Percentiles rank a stretch among this genome's conserved stretches.
These are phyloP conservation scores for Pythium rishiriense DNA, from an alignment of 352 stramenopile genomes.

Conservation along the genomic window DNA sequence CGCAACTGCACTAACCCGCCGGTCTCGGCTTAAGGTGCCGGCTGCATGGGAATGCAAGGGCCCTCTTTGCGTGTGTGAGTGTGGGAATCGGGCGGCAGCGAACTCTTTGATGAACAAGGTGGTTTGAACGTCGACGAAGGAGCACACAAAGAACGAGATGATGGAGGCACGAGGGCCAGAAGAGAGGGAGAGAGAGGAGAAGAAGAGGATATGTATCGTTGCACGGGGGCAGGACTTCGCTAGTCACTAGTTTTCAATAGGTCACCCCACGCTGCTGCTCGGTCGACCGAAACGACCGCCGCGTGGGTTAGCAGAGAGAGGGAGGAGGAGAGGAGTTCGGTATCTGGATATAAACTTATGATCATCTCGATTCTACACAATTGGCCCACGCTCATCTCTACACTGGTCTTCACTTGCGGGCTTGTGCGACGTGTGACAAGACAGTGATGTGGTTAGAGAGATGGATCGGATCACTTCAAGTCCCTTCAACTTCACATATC, in stretches of 20 bases:
- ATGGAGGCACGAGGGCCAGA: slow-evolving; percentile 13
- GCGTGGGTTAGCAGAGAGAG: slow-evolving; percentile 28
- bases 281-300: slow-evolving; percentile 17
- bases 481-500: too few relatives aligned
- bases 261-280: slow-evolving; percentile 20
- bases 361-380: slow-evolving; percentile 27
- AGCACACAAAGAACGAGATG: slow-evolving; percentile 19
- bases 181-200: slow-evolving; percentile 31
- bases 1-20: slow-evolving; percentile 64
- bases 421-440: too few relatives aligned
- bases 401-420: too few relatives aligned
- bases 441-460: too few relatives aligned
- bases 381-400: too few relatives aligned
- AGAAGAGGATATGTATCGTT: slow-evolving; percentile 34
- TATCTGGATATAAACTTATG: slow-evolving; percentile 32
- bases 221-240: slow-evolving; percentile 24
- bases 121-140: neutral
- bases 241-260: slow-evolving; percentile 33
- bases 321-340: slow-evolving; percentile 28
- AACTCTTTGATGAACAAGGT: neutral
- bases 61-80: neutral
- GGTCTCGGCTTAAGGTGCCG: slow-evolving; percentile 44
- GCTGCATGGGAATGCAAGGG: neutral
- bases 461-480: too few relatives aligned
- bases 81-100: neutral